Conservation (phyloP, 495 filamentous ascomycete genomes). For the Cercophora scortea region DNA sequence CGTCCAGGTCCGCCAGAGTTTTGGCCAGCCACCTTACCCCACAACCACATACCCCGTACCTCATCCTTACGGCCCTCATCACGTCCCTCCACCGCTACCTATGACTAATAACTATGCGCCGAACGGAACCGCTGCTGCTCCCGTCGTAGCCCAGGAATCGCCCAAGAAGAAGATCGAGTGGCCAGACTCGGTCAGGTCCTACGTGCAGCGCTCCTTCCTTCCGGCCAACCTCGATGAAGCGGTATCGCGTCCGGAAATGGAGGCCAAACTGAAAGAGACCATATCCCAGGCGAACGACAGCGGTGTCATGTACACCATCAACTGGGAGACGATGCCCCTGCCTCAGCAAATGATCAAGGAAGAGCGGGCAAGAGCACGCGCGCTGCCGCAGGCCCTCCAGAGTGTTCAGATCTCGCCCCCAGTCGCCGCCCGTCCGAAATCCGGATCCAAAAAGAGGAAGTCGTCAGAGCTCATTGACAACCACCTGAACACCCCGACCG, state of each 20-base stretch:
- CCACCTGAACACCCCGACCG: conserved; percentile 28
- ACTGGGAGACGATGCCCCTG: conserved; percentile 80
- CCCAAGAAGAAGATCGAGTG: conserved; percentile 60
- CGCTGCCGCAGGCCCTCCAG: conserved; percentile 1
- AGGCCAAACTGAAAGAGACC: conserved; percentile 73
- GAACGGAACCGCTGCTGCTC: conserved; percentile 2
- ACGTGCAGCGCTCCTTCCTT: conserved; percentile 79
- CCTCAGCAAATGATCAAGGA: conserved; percentile 78
- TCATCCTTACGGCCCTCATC: conserved; percentile 9
- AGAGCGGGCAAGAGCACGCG: conserved; percentile 49
- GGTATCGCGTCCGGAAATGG: conserved; percentile 62
- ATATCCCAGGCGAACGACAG: conserved; percentile 73
- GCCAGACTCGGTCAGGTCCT: conserved; percentile 66
- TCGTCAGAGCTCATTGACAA: conserved; percentile 53
- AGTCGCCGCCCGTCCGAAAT: not conserved
- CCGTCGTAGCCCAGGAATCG: conserved; percentile 12
- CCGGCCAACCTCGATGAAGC: conserved; percentile 58
- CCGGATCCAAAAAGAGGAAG: conserved; percentile 66
- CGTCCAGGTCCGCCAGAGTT: conserved; percentile 39
- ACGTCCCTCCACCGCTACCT: conserved; percentile 8
- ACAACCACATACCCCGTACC: conserved; percentile 18
- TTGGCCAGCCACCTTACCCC: conserved; percentile 28
- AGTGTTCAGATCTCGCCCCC: not conserved
- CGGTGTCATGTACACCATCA: conserved; percentile 56
- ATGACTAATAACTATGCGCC: conserved; percentile 16